These are phyloP conservation scores for Cyclotella baltica DNA, from an alignment of 108 stramenopile genomes.

Conservation along the genomic window DNA sequence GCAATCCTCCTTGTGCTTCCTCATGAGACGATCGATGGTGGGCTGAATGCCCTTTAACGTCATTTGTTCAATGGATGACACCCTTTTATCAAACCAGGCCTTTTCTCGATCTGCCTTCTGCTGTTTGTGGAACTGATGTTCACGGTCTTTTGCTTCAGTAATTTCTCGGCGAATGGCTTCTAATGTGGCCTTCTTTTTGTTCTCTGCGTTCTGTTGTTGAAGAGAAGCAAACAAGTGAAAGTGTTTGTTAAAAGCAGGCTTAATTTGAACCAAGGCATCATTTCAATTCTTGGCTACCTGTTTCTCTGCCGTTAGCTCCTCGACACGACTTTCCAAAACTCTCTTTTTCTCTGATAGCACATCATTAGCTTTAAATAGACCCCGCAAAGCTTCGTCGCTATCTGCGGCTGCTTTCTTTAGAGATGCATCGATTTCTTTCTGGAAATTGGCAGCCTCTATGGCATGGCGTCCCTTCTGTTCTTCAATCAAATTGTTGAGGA, in stretches of 20 bases:
- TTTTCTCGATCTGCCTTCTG: conserved; percentile 35
- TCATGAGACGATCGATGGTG: conserved; percentile 31
- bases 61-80: conserved; percentile 31
- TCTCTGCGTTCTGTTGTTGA: conserved; percentile 44
- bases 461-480: conserved; percentile 21
- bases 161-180: conserved; percentile 22
- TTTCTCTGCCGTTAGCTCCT: not conserved
- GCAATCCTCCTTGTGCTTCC: conserved; percentile 42
- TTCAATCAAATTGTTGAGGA: conserved; percentile 22
- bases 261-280: not conserved
- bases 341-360: conserved; percentile 21
- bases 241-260: not conserved
- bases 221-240: not conserved
- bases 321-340: conserved; percentile 7
- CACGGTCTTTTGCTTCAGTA: conserved; percentile 31
- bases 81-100: conserved; percentile 34
- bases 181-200: conserved; percentile 16
- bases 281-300: not conserved
- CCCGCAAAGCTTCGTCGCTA: not conserved
- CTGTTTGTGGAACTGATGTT: conserved; percentile 7
- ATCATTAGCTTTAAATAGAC: conserved; percentile 8
- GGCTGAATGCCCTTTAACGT: conserved; percentile 48
- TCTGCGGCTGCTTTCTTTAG: conserved; percentile 12
- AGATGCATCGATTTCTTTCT: conserved; percentile 8
- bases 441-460: conserved; percentile 2